These are phyloP conservation scores for Chlorella sp. DNA, from an alignment of 139 green algal species.

Conservation along the genomic window DNA sequence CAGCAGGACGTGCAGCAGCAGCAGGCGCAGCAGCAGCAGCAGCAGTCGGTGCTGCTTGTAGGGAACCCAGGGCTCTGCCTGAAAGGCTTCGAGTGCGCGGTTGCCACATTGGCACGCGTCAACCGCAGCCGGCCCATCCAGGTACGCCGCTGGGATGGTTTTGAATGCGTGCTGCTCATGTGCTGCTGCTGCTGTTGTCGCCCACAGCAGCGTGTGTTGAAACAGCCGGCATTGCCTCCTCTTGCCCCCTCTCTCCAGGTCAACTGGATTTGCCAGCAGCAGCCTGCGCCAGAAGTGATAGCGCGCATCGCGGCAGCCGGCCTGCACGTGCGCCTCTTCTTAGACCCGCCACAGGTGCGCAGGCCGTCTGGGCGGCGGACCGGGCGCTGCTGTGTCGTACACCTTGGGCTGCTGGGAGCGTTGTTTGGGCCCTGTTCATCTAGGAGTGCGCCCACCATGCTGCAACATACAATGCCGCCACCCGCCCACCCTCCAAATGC, in stretches of 20 bases:
- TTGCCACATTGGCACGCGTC: slow-evolving; percentile 57
- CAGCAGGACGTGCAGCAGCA: neutral
- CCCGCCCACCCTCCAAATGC: no score
- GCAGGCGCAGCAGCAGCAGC: neutral
- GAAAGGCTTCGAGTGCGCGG: slow-evolving; percentile 73
- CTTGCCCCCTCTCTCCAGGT: slow-evolving; percentile 43
- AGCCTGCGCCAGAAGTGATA: slow-evolving; percentile 39
- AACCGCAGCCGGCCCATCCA: slow-evolving; percentile 50
- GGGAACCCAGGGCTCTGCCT: slow-evolving; percentile 72
- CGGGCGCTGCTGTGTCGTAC: neutral
- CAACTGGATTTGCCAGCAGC: slow-evolving; percentile 72
- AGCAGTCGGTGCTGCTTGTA: slow-evolving; percentile 63
- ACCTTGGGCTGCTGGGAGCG: neutral
- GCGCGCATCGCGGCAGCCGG: slow-evolving; percentile 39
- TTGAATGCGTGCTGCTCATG: no score
- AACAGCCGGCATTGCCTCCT: neutral
- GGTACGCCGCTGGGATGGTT: neutral
- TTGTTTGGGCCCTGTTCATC: no score
- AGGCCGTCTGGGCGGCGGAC: neutral
- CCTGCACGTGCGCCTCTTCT: slow-evolving; percentile 53
- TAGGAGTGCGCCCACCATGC: no score
- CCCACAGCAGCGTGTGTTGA: neutral
- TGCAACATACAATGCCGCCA: no score
- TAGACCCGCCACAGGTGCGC: slow-evolving; percentile 50
- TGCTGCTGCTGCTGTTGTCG: neutral